Conservation (phyloP, 169 alveolate genomes). For the Cryptosporidium parvum region DNA sequence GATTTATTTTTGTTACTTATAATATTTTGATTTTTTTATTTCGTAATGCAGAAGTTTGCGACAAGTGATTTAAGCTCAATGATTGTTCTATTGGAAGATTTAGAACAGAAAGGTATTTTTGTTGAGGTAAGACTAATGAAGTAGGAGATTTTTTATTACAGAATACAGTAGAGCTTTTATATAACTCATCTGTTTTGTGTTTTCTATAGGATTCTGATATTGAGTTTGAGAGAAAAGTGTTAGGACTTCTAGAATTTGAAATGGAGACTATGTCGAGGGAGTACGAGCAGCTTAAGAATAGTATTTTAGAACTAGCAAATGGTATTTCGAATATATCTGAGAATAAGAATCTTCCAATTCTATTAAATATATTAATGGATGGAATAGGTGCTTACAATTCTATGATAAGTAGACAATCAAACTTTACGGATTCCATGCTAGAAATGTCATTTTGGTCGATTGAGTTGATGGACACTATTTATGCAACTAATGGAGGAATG, state of each 20-base stretch:
- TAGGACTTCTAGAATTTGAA: slow-evolving; percentile 46
- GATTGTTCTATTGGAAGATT: slow-evolving; percentile 2
- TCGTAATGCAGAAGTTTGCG: not conserved
- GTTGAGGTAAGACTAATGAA: slow-evolving; percentile 5
- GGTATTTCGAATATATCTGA: slow-evolving; percentile 44
- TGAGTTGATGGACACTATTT: slow-evolving; percentile 41
- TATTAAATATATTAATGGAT: slow-evolving; percentile 54
- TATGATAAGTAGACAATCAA: slow-evolving; percentile 23
- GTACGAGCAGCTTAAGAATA: slow-evolving; percentile 32
- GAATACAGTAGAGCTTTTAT: not conserved
- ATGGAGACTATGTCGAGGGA: slow-evolving; percentile 10
- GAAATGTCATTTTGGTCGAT: slow-evolving; percentile 72
- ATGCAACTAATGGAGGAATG: slow-evolving; percentile 56
- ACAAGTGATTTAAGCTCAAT: slow-evolving; percentile 14
- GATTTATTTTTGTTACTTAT: not conserved
- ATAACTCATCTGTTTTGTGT: not conserved
- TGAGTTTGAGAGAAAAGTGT: slow-evolving; percentile 14
- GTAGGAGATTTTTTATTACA: not conserved
- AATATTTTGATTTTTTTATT: too few species aligned
- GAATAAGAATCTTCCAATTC: slow-evolving; percentile 43
- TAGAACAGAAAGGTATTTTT: not conserved
- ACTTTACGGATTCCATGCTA: not conserved
- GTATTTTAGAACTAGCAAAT: slow-evolving; percentile 21
- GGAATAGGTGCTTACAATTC: slow-evolving; percentile 49
- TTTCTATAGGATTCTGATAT: slow-evolving; percentile 27